Evolutionary conservation across 2,329 filamentous ascomycete species (phyloP).

Genomic region (Phialophora tarda): DNA sequence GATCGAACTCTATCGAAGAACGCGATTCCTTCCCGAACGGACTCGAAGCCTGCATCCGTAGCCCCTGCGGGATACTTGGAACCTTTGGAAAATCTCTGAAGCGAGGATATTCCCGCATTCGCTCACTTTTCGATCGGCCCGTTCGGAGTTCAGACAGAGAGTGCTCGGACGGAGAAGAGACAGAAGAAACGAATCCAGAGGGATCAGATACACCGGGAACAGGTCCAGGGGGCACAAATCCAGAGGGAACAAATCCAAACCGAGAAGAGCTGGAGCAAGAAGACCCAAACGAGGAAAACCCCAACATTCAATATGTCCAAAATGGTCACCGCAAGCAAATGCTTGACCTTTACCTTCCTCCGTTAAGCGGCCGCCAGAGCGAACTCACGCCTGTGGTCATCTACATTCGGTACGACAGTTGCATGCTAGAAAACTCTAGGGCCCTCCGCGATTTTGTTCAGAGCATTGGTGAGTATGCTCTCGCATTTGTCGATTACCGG

Average conservation of each 20-base stretch:
- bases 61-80: background rate
- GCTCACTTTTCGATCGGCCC: background rate
- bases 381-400: slow-evolving; percentile 22
- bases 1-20: background rate
- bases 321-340: slow-evolving; percentile 18
- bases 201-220: too few species aligned
- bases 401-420: slow-evolving; percentile 30
- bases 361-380: background rate
- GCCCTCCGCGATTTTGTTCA: slow-evolving; percentile 11
- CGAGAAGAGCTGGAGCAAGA: background rate
- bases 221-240: too few species aligned
- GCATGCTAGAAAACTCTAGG: background rate
- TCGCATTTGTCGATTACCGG: slow-evolving; percentile 29
- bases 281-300: background rate
- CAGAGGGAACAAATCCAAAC: background rate
- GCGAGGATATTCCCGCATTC: background rate
- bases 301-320: background rate
- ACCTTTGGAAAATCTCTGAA: background rate
- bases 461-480: background rate
- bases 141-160: background rate
- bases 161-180: background rate
- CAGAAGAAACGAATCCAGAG: too few species aligned
- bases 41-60: background rate
- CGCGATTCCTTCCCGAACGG: background rate
- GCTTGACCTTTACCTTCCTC: slow-evolving; percentile 29